These are phyloP conservation scores for Pisolithus microcarpus DNA, from an alignment of 768 basidiomycete species.

Conservation along the genomic window DNA sequence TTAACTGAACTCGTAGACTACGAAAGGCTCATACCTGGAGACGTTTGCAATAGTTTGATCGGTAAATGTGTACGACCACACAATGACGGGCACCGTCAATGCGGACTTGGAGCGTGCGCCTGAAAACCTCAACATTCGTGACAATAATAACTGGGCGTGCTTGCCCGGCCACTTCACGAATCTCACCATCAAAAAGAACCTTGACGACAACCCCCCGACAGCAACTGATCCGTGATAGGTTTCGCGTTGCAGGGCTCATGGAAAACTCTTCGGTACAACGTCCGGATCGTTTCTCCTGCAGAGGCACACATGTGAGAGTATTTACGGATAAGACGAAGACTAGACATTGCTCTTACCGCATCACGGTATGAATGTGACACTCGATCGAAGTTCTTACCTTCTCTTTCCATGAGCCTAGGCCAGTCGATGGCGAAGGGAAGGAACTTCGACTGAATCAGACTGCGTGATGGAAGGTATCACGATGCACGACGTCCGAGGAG, in stretches of 20 bases:
- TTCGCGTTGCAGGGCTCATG: too few relatives aligned
- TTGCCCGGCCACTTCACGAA: not conserved
- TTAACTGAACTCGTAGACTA: not conserved
- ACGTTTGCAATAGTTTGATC: not conserved
- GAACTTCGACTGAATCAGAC: too few relatives aligned
- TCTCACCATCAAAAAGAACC: not conserved
- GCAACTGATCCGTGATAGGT: not conserved
- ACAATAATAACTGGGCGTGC: not conserved
- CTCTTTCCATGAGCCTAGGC: too few relatives aligned
- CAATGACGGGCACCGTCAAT: not conserved
- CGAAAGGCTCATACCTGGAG: not conserved
- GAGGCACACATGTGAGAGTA: too few relatives aligned
- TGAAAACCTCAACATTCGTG: slow-evolving; percentile 2
- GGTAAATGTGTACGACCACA: not conserved
- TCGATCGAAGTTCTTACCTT: too few relatives aligned
- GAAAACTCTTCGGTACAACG: not conserved
- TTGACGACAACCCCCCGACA: not conserved
- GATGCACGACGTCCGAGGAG: too few relatives aligned
- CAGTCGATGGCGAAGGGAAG: too few relatives aligned
- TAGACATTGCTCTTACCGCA: too few relatives aligned
- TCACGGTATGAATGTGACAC: too few relatives aligned
- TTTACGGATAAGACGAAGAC: too few relatives aligned
- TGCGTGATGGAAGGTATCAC: too few relatives aligned
- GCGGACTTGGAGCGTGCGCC: not conserved
- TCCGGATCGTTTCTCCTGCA: not conserved